Percentiles rank a stretch among this genome's conserved stretches.
These are phyloP conservation scores for Begonia masoniana DNA, from an alignment of 306 rosid species.

Conservation along the genomic window DNA sequence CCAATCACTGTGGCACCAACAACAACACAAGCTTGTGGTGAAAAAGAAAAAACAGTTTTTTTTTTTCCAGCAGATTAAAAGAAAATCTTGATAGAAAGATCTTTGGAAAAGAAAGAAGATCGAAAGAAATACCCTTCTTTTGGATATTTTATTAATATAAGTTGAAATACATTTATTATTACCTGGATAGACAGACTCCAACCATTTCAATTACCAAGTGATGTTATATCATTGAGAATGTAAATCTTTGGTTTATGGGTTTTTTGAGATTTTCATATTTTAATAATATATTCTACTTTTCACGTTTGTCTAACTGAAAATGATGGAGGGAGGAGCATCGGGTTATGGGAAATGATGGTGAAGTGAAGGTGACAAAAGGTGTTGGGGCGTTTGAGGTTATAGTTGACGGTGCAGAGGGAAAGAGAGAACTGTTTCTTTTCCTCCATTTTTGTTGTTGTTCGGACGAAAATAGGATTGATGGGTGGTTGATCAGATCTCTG, in stretches of 20 bases:
- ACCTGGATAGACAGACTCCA: no score
- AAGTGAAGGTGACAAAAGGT: no score
- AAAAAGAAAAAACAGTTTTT: conserved; percentile 22
- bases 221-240: background rate
- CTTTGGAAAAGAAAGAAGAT: no score
- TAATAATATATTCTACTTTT: background rate
- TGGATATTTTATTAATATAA: no score
- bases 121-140: no score
- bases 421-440: no score
- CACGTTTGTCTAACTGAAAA: background rate
- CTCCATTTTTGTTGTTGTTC: no score
- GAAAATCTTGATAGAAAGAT: background rate
- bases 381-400: no score
- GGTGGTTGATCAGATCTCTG: no score
- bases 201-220: background rate
- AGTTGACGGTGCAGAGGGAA: no score
- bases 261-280: background rate
- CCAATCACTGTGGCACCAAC: conserved; percentile 97
- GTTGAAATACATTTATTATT: no score
- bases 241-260: background rate
- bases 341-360: background rate
- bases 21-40: conserved; percentile 57
- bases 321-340: background rate
- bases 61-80: conserved; percentile 1
- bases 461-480: no score